Percentiles rank a stretch among this genome's conserved stretches.
Conservation (phyloP, 1,139 yeast species). For the Yamadazyma diddensiae region DNA sequence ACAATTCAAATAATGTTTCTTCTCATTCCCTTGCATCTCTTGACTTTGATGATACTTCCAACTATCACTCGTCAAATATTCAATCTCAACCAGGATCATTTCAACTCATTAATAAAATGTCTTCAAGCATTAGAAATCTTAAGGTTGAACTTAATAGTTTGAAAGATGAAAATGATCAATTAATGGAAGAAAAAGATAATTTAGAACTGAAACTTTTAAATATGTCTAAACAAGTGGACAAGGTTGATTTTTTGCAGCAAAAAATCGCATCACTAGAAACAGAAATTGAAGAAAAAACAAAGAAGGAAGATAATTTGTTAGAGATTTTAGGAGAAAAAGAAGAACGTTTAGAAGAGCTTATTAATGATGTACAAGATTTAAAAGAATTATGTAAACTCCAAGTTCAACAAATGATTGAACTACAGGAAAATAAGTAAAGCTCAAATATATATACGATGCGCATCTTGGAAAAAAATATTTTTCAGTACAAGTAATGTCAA, state of each 20-base stretch:
- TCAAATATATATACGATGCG: not conserved
- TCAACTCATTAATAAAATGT: slow-evolving; percentile 70
- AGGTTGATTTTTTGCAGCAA: slow-evolving; percentile 39
- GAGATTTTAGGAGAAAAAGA: slow-evolving; percentile 85
- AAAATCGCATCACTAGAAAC: slow-evolving; percentile 40
- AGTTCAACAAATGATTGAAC: slow-evolving; percentile 78
- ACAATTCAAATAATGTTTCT: slow-evolving; percentile 17
- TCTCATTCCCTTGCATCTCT: slow-evolving; percentile 21
- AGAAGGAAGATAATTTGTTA: slow-evolving; percentile 58
- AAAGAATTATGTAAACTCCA: slow-evolving; percentile 80
- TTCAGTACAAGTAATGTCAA: slow-evolving; percentile 3
- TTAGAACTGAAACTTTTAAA: slow-evolving; percentile 64
- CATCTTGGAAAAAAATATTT: not conserved
- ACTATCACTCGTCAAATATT: slow-evolving; percentile 1
- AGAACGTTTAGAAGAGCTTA: slow-evolving; percentile 79
- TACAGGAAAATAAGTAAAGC: slow-evolving; percentile 37
- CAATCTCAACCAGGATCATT: slow-evolving; percentile 17
- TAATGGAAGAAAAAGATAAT: slow-evolving; percentile 57
- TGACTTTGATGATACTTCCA: slow-evolving; percentile 16
- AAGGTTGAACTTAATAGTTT: slow-evolving; percentile 73
- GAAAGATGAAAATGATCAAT: slow-evolving; percentile 57
- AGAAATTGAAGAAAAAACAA: slow-evolving; percentile 34
- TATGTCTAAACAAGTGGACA: slow-evolving; percentile 12
- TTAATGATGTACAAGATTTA: slow-evolving; percentile 84
- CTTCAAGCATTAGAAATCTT: slow-evolving; percentile 70